A percentile compares a stretch with the other conserved stretches of the same genome.
phyloP scores from a whole-genome alignment of 164 flowering plant species.

The Stephania yunnanensis region DNA sequence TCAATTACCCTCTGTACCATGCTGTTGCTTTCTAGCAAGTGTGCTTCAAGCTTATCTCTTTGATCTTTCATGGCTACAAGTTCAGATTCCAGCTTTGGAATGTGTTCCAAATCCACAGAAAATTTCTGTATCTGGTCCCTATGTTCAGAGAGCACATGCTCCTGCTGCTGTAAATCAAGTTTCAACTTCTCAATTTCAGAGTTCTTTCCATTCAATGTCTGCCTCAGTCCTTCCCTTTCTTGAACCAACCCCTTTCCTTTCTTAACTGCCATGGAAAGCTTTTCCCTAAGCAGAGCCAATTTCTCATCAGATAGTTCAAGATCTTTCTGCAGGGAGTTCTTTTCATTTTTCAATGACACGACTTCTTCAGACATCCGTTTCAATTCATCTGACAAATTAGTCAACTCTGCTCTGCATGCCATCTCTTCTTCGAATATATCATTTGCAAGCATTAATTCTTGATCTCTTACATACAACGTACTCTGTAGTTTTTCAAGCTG shows the following conservation, averaged over 20 bases:
- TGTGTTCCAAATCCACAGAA: constrained; percentile 41
- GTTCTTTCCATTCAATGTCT: constrained; percentile 53
- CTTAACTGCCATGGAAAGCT: constrained; percentile 92
- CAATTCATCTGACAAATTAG: constrained; percentile 36
- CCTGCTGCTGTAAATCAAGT: constrained; percentile 51
- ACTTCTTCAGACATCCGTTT: constrained; percentile 37
- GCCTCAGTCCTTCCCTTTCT: constrained; percentile 72
- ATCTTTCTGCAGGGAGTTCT: constrained; percentile 46
- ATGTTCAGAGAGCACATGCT: constrained; percentile 35
- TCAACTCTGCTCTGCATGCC: constrained; percentile 32
- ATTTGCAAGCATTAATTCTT: constrained; percentile 42
- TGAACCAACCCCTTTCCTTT: constrained; percentile 95
- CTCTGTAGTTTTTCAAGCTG: constrained; percentile 43
- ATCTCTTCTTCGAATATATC: constrained; percentile 56
- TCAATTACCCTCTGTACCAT: constrained; percentile 48
- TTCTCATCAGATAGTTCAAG: constrained; percentile 71
- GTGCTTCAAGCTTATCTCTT: constrained; percentile 54
- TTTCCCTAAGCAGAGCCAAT: constrained; percentile 66
- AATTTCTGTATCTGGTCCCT: constrained; percentile 42
- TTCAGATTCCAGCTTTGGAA: constrained; percentile 57
- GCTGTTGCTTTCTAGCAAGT: constrained; percentile 54
- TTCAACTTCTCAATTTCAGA: constrained; percentile 67
- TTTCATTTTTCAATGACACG: constrained; percentile 46
- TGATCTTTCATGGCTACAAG: constrained; percentile 41
- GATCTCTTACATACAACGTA: constrained; percentile 50